Percentiles rank a stretch among this genome's conserved stretches.
These are phyloP conservation scores for Phytophthora pseudosyringae DNA, from an alignment of 352 stramenopile genomes.

Conservation along the genomic window DNA sequence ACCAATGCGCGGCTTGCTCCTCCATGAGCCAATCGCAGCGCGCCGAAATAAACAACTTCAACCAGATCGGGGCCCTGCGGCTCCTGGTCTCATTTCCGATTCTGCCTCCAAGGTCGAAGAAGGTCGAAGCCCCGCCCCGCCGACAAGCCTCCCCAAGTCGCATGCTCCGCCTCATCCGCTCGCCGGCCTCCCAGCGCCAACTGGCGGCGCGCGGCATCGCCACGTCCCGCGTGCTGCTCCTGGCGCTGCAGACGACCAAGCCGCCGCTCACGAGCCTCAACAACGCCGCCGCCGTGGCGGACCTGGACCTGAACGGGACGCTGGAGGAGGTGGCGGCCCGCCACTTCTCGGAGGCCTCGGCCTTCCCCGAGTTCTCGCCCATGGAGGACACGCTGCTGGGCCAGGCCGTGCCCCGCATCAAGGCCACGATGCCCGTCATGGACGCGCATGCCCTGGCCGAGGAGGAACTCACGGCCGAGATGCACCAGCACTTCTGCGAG, in stretches of 20 bases:
- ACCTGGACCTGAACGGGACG: slow-evolving; percentile 42
- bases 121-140: neutral
- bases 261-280: slow-evolving; percentile 37
- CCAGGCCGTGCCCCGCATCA: slow-evolving; percentile 32
- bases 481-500: slow-evolving; percentile 58
- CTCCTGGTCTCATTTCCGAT: slow-evolving; percentile 16
- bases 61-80: slow-evolving; percentile 5
- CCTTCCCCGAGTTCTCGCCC: slow-evolving; percentile 69
- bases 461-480: slow-evolving; percentile 45
- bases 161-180: slow-evolving; percentile 33
- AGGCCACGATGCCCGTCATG: slow-evolving; percentile 10
- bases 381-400: slow-evolving; percentile 59
- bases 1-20: neutral
- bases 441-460: slow-evolving; percentile 42
- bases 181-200: slow-evolving; percentile 16
- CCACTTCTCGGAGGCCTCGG: slow-evolving; percentile 68
- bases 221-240: slow-evolving; percentile 11
- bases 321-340: slow-evolving; percentile 58
- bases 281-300: slow-evolving; percentile 28
- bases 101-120: slow-evolving; percentile 8
- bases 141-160: neutral
- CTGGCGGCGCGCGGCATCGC: slow-evolving; percentile 14
- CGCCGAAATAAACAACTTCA: slow-evolving; percentile 24
- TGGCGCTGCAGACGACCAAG: slow-evolving; percentile 14
- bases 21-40: slow-evolving; percentile 5